These are phyloP conservation scores for Meira nashicola DNA, from an alignment of 1,284 basidiomycete species.

Conservation along the genomic window DNA sequence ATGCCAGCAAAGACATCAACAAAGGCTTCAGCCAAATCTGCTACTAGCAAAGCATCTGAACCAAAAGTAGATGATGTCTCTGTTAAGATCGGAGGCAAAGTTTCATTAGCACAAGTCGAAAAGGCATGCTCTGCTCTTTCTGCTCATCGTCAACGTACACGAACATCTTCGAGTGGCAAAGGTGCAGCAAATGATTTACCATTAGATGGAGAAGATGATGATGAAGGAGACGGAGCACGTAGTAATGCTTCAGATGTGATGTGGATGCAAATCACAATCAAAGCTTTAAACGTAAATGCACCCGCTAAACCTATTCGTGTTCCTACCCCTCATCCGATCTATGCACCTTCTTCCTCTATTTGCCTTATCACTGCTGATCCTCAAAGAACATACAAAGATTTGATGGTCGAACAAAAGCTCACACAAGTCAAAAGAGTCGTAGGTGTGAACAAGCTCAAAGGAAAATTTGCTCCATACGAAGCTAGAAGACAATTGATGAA, in stretches of 20 bases:
- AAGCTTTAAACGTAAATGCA: constrained; percentile 25
- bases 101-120: constrained; percentile 32
- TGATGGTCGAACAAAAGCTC: constrained; percentile 71
- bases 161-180: constrained; percentile 11
- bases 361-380: constrained; percentile 94
- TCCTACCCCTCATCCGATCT: constrained; percentile 71
- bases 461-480: constrained; percentile 64
- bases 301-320: constrained; percentile 45
- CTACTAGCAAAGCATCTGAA: too few species aligned
- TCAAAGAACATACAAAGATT: constrained; percentile 90
- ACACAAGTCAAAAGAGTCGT: constrained; percentile 89
- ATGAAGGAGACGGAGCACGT: constrained; percentile 20
- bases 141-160: constrained; percentile 22
- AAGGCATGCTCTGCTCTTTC: constrained; percentile 44
- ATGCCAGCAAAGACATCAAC: too few species aligned
- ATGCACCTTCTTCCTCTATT: constrained; percentile 72
- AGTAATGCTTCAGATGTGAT: constrained; percentile 30
- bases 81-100: constrained; percentile 19
- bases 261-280: constrained; percentile 41
- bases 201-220: constrained; percentile 16
- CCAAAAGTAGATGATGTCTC: too few species aligned
- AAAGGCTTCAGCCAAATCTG: too few species aligned
- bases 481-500: constrained; percentile 76
- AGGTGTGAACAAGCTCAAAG: constrained; percentile 60
- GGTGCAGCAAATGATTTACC: constrained; percentile 20